Base-by-base conservation (phyloP, 805 yeast genomes). In the Suhomyces prunicola region DNA sequence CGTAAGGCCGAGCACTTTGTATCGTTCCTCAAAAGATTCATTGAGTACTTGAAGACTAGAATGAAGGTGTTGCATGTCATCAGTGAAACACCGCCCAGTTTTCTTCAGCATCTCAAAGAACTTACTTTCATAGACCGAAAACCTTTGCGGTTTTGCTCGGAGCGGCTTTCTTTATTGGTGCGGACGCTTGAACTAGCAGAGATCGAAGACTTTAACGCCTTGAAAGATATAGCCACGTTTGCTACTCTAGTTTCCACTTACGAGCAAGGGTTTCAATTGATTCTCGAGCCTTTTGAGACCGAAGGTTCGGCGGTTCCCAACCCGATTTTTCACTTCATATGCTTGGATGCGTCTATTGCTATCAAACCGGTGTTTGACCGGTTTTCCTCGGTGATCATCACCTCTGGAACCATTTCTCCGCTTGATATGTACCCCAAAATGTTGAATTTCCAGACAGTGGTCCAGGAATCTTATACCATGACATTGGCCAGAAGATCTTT, bases 341-440 rank as follows among this genome's bases (percentile, higher is more conserved):
- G 99, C 73, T 76, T 94, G 47, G 99, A 94, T 73, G 99, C 99
- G 0, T 90, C 97, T 1, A 94, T 94, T 60, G 98, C 98, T 3
- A 94, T 94, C 59, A 94, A 91, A 65, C 99, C 99, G 0, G 91
- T 94, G 0, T 93, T 94, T 74, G 99, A 94, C 49, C 80, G 92
- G 54, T 94, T 93, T 64, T 85, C 90, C 6, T 87, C 97, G 0
- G 96, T 94, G 9, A 87, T 94, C 56, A 94, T 94, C 55, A 94
- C 99, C 0, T 90, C 97, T 0, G 99, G 99, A 59, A 94, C 99
- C 13, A 94, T 94, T 47, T 93, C 98, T 0, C 99, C 99, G 1
- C 81, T 94, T 67, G 98, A 94, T 64, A 94, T 94, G 99, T 94
- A 94, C 67, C 99, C 99, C 6, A 86, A 90, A 61, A 93, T 93